Base-by-base conservation (phyloP, 345 rosid species). In the Microcos paniculata region DNA sequence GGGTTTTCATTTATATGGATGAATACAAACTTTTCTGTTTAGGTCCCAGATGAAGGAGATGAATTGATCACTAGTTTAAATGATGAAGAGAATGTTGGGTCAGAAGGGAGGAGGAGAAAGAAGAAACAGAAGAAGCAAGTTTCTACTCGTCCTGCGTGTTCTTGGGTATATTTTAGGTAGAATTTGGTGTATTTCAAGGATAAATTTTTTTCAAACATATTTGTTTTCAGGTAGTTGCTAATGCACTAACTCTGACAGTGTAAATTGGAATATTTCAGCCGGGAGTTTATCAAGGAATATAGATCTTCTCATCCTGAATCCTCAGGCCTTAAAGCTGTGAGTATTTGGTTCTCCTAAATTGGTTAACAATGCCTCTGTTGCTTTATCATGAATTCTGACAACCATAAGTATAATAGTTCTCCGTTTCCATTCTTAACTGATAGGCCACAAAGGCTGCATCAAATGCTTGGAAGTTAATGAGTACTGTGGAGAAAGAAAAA, bases 371-470 rank as follows among this genome's bases (percentile, higher is more conserved):
- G 64, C 79, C 62, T 57, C 42, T 70, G 19, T 30, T 71, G 62
- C 26, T 51, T 9, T n/a, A 1, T 43, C 35, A 42, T 45, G 62
- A 56, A 15, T 56, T 55, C 26, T 4, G 16, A 56, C 15, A 30
- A 31, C 1, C 40, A 38, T 15, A 7, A 23, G 59, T 26, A 52
- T 43, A 3, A 4, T 71, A 10, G 28, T 52, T 18, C 21, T 15
- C 66, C n/a, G n/a, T n/a, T n/a, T n/a, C n/a, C n/a, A n/a, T 24
- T 19, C 42, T 63, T 71, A 30, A 28, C 48, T 78, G 59, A 58
- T 72, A 85, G 88, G 88, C 88, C 38, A 85, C 88, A 48, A 85
- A 81, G 65, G 88, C 86, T 49, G 88, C 88, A 55, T 85, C 88
- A 0, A 75, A 83, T 76, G 86, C 84, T 52, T 85, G 88, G 88